Conservation (phyloP, 768 basidiomycete species). For the Pholiota microspora region DNA sequence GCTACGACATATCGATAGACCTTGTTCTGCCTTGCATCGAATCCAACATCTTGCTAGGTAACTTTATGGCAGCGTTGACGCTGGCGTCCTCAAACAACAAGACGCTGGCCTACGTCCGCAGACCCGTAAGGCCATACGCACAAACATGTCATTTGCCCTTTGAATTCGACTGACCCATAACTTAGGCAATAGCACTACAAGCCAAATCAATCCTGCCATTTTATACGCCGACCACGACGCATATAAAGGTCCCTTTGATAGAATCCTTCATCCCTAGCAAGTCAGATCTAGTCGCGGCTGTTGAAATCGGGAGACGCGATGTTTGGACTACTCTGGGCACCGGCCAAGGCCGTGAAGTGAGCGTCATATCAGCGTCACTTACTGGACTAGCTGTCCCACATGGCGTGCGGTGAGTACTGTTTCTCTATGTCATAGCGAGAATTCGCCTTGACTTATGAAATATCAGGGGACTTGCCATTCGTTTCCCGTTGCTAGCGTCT, state of each 20-base stretch:
- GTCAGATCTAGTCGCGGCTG: conserved; percentile 48
- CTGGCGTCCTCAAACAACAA: conserved; percentile 60
- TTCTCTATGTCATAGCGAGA: not conserved
- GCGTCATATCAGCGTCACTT: conserved; percentile 59
- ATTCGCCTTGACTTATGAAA: not conserved
- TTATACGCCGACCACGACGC: conserved; percentile 36
- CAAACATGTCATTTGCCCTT: not conserved
- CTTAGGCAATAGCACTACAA: conserved; percentile 61
- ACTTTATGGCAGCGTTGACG: conserved; percentile 77
- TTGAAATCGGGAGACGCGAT: conserved; percentile 76
- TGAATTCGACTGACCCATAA: not conserved
- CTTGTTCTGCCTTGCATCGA: conserved; percentile 64
- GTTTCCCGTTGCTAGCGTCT: conserved; percentile 62
- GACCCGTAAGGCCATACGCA: conserved; percentile 47
- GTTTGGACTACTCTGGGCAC: conserved; percentile 67
- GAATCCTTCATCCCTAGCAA: conserved; percentile 47
- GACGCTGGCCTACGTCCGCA: conserved; percentile 58
- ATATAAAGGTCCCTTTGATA: conserved; percentile 58
- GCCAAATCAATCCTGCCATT: conserved; percentile 39
- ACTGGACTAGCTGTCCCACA: conserved; percentile 61
- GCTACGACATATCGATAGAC: conserved; percentile 73
- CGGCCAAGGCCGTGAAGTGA: conserved; percentile 73
- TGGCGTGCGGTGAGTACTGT: conserved; percentile 60
- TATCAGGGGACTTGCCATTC: conserved; percentile 63
- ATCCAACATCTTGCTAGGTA: conserved; percentile 72